Base-by-base conservation (phyloP, 169 alveolate genomes). In the Plasmodium relictum region DNA sequence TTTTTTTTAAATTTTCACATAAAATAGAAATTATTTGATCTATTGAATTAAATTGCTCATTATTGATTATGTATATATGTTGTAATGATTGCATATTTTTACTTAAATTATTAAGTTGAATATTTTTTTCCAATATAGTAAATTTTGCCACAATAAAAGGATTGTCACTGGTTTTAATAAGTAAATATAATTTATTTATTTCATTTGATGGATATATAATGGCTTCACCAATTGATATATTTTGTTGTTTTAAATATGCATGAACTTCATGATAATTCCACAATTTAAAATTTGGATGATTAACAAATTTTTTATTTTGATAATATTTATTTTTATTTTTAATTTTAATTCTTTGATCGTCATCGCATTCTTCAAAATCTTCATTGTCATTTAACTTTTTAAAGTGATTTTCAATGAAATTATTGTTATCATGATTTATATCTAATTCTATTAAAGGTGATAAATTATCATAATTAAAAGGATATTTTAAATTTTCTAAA, bases 11-110 rank as follows among this genome's bases (percentile, higher is more conserved):
- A 6, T 94, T 93, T 20, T 95, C 96, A 90, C 96, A 92, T 65
- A 95, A 94, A 80, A 70, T 92, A 26, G 96, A 89, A 26, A 94
- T 78, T 41, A 95, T 95, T 58, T 94, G 95, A 83, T 95, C 96
- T 22, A 95, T 80, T 37, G 94, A 88, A 62, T 73, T 88, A 74
- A 72, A 95, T 65, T 74, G 91, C 24, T 73, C 88, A 26, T 73
- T 85, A 3, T 72, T 85, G 14, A 85, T 61, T 4, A 85, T 24
- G 12, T 61, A 85, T 52, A 73, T 45, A 68, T 94, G 94, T 88
- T 93, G 94, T 44, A 89, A 86, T 20, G 88, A 44, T 0, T 78
- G 73, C 66, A 92, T 66, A 65, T 94, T 93, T 68, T 89, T 95
- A 26, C 95, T 95, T 14, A 94, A 50, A 45, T 73, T 95, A 9